These are phyloP conservation scores for Bruguiera sexangula DNA, from an alignment of 345 rosid species.

Conservation along the genomic window DNA sequence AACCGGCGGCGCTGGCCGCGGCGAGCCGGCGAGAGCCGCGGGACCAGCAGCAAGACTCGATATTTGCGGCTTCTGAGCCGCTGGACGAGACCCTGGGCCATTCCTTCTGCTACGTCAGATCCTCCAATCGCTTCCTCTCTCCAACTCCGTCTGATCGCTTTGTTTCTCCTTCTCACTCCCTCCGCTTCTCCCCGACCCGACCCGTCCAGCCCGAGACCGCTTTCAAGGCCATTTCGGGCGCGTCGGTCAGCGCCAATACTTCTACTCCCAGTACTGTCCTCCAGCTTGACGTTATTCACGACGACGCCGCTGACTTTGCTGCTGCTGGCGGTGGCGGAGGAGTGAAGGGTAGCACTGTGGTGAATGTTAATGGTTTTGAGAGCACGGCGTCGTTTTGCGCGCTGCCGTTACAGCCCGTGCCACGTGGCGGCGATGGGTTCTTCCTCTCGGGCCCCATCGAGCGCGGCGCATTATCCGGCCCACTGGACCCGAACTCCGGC, in stretches of 20 bases:
- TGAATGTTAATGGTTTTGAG: slow-evolving; percentile 70
- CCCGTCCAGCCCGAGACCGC: slow-evolving; percentile 45
- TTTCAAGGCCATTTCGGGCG: slow-evolving; percentile 87
- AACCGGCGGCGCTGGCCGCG: slow-evolving; percentile 29
- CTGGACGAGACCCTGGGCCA: slow-evolving; percentile 94
- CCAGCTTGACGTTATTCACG: slow-evolving; percentile 65
- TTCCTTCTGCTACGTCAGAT: slow-evolving; percentile 90
- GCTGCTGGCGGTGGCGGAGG: slow-evolving; percentile 21
- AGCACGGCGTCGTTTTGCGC: slow-evolving; percentile 86
- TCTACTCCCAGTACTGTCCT: slow-evolving; percentile 76
- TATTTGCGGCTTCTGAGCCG: slow-evolving; percentile 56
- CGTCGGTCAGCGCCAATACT: slow-evolving; percentile 81
- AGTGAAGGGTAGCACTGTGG: slow-evolving; percentile 34
- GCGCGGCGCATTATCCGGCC: slow-evolving; percentile 80
- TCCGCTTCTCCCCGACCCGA: slow-evolving; percentile 78
- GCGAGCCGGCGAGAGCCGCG: slow-evolving; percentile 13
- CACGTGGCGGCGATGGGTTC: slow-evolving; percentile 68
- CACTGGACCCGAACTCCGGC: slow-evolving; percentile 52
- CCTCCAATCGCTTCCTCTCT: slow-evolving; percentile 84
- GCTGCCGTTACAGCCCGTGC: slow-evolving; percentile 75
- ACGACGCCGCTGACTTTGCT: slow-evolving; percentile 66
- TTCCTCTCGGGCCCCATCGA: slow-evolving; percentile 94
- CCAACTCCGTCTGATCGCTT: slow-evolving; percentile 88
- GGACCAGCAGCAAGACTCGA: slow-evolving; percentile 40
- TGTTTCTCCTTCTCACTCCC: slow-evolving; percentile 72